These are phyloP conservation scores for Quercus lobata DNA, from an alignment of 331 rosid species.

Conservation along the genomic window DNA sequence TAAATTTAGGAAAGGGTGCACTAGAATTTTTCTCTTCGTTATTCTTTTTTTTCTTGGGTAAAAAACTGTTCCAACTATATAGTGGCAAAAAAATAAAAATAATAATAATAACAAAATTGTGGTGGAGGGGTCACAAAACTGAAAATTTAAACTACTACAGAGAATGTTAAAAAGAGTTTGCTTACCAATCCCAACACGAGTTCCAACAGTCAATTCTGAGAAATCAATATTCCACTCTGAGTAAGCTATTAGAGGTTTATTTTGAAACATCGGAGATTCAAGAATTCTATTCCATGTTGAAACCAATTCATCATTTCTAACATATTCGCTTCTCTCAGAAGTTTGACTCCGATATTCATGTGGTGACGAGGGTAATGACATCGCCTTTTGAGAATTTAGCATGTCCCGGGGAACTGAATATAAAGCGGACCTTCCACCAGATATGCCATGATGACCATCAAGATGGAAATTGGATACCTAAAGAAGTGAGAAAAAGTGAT, in stretches of 20 bases:
- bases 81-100: background rate
- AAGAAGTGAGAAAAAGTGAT: slow-evolving; percentile 5
- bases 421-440: slow-evolving; percentile 25
- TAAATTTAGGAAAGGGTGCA: background rate
- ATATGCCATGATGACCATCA: slow-evolving; percentile 33
- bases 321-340: slow-evolving; percentile 52
- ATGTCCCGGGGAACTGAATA: slow-evolving; percentile 39
- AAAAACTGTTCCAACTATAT: background rate
- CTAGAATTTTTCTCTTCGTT: background rate
- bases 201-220: slow-evolving; percentile 89
- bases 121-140: background rate
- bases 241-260: slow-evolving; percentile 77
- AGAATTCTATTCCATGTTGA: slow-evolving; percentile 84
- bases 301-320: slow-evolving; percentile 55
- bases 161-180: slow-evolving; percentile 13
- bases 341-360: slow-evolving; percentile 73
- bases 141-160: background rate
- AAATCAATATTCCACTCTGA: slow-evolving; percentile 91
- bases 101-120: no score
- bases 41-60: background rate
- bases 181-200: slow-evolving; percentile 95
- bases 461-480: slow-evolving; percentile 35
- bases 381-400: slow-evolving; percentile 73
- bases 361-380: slow-evolving; percentile 92
- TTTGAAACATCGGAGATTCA: slow-evolving; percentile 65